Base-by-base conservation (phyloP, 192 early-diverging fungal species). In the Coemansia sp. region DNA sequence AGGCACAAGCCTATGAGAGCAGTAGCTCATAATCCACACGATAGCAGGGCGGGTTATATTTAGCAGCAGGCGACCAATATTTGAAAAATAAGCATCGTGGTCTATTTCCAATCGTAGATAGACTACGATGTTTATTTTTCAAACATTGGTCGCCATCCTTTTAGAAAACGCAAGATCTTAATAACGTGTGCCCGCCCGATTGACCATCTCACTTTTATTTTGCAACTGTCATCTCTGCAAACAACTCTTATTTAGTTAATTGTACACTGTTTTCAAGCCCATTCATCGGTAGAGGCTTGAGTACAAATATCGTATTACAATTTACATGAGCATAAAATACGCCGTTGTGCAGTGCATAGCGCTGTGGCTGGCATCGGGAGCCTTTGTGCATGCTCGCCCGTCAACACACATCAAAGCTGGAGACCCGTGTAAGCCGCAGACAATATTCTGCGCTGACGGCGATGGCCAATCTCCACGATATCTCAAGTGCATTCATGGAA, bases 361-460 rank as follows among this genome's bases (percentile, higher is more conserved):
- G 11, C 41, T 64, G 19, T 63, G 53, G 47, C 45, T 64, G 45
- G 57, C 69, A 24, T 35, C 57, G 15, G 64, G 59, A 0, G 15
- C 70, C 0, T 50, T 71, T 43, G 47, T 25, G 12, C 32, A 22
- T 43, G 77, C 69, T 3, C 62, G 63, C 9, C 72, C 77, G 29
- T 27, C 43, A 11, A 14, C 41, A 12, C 25, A 47, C 15, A 53
- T 55, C 50, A 59, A 62, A 9, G 55, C 58, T n/a, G 72, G 72
- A 6, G 65, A 68, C 11, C 10, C 5, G 14, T 80, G 77, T 25
- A 56, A 62, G 41, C 62, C 77, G 48, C 65, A 65, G 48, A 65
- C 65, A 21, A 70, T 80, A 53, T 71, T 80, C 59, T 80, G 77
- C 21, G 77, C 72, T 2, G 77, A 80, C 24, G 77, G 77, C 19